phyloP scores from a whole-genome alignment of 2,329 filamentous ascomycete species.

The Colletotrichum eleusines region DNA sequence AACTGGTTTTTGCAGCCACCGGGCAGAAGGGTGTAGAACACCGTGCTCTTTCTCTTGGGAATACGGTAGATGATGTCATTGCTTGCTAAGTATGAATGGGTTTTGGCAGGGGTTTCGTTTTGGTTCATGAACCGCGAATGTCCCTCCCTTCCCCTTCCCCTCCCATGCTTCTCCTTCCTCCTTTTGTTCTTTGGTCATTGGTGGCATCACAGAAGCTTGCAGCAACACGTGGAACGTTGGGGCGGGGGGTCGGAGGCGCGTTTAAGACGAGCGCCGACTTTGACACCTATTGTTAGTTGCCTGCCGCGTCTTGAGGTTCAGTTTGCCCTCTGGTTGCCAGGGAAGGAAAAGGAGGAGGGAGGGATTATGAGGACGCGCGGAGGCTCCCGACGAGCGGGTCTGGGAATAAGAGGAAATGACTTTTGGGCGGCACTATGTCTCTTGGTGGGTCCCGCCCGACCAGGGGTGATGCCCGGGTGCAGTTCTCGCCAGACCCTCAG shows the following conservation, averaged over 20 bases:
- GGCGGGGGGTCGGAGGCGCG: constrained; percentile 13
- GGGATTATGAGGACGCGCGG: not conserved
- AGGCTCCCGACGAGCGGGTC: constrained; percentile 14
- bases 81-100: too few species aligned
- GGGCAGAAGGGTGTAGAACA: too few species aligned
- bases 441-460: not conserved
- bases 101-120: too few species aligned
- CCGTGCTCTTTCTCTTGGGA: too few species aligned
- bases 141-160: too few species aligned
- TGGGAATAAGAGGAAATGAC: constrained; percentile 41
- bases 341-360: not conserved
- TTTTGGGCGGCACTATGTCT: constrained; percentile 7
- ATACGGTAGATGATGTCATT: too few species aligned
- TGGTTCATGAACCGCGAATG: too few species aligned
- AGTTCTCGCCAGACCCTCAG: constrained; percentile 7
- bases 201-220: not conserved
- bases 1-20: too few species aligned
- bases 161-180: too few species aligned
- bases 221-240: not conserved
- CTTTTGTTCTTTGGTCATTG: not conserved
- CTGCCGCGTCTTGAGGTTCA: constrained; percentile 15
- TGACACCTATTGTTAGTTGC: not conserved
- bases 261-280: constrained; percentile 19
- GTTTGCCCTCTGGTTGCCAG: not conserved
- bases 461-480: constrained; percentile 3